These are phyloP conservation scores for Solanum infundibuliforme DNA, from an alignment of 257 asterid genomes.

Conservation along the genomic window DNA sequence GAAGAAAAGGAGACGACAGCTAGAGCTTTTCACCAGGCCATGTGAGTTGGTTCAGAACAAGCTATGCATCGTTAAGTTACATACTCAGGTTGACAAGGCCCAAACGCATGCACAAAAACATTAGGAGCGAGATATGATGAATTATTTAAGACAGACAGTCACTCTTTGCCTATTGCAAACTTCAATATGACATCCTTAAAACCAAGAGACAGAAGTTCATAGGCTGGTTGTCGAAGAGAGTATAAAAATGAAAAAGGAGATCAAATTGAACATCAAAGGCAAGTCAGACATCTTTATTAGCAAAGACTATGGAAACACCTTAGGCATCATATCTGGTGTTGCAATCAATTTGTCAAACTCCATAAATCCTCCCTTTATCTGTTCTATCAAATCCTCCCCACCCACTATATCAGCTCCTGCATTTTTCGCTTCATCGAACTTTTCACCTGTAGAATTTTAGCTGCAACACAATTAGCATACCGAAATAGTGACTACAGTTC, in stretches of 20 bases:
- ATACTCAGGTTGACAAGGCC: neutral
- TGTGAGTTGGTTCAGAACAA: neutral
- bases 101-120: neutral
- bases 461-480: slow-evolving; percentile 14
- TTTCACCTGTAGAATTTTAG: slow-evolving; percentile 57
- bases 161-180: neutral
- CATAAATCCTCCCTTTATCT: slow-evolving; percentile 91
- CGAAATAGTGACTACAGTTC: neutral
- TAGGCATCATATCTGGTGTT: slow-evolving; percentile 99
- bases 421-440: slow-evolving; percentile 92
- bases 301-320: slow-evolving; percentile 29
- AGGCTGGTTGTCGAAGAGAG: neutral
- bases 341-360: slow-evolving; percentile 93
- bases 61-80: neutral
- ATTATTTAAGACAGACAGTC: neutral
- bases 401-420: slow-evolving; percentile 99
- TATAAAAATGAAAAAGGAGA: neutral
- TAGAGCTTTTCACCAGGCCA: neutral
- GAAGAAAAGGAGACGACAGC: neutral
- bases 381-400: slow-evolving; percentile 89
- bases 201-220: neutral
- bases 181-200: neutral
- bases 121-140: neutral
- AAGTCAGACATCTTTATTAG: neutral
- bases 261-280: neutral